phyloP scores from a whole-genome alignment of 108 stramenopile species.

The Nannochloropsis gaditana region DNA sequence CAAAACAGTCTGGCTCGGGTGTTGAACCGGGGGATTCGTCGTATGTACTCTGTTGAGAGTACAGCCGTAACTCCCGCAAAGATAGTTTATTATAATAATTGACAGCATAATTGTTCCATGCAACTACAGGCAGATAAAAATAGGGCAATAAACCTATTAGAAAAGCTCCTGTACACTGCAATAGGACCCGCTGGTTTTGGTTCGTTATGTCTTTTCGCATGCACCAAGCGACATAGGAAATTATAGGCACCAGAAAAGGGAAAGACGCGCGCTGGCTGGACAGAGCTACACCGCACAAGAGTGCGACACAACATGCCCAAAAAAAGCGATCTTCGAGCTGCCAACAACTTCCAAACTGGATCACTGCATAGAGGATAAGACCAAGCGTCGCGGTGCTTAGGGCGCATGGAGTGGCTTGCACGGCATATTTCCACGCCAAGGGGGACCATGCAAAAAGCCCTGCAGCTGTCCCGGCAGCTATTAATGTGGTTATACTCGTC shows the following conservation, averaged over 20 bases:
- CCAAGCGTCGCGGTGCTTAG: background rate
- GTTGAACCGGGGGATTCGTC: too few relatives aligned
- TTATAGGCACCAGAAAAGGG: background rate
- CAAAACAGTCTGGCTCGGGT: background rate
- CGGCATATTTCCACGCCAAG: background rate
- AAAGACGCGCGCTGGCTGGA: background rate
- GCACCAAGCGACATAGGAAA: conserved; percentile 4
- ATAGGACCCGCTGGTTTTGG: background rate
- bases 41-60: too few relatives aligned
- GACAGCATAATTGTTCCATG: too few relatives aligned
- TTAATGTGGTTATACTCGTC: conserved; percentile 8
- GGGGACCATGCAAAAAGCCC: conserved; percentile 9
- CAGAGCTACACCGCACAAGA: background rate
- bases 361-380: background rate
- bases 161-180: background rate
- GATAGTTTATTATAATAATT: too few relatives aligned
- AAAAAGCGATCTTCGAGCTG: background rate
- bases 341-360: background rate
- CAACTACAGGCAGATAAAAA: background rate
- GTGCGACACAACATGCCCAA: background rate
- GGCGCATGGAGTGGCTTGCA: background rate
- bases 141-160: background rate
- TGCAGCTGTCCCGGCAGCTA: background rate
- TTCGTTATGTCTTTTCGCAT: background rate
- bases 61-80: too few relatives aligned